Evolutionary conservation across 805 yeast genomes (phyloP).

Genomic region (Candida nonsorbophila): DNA sequence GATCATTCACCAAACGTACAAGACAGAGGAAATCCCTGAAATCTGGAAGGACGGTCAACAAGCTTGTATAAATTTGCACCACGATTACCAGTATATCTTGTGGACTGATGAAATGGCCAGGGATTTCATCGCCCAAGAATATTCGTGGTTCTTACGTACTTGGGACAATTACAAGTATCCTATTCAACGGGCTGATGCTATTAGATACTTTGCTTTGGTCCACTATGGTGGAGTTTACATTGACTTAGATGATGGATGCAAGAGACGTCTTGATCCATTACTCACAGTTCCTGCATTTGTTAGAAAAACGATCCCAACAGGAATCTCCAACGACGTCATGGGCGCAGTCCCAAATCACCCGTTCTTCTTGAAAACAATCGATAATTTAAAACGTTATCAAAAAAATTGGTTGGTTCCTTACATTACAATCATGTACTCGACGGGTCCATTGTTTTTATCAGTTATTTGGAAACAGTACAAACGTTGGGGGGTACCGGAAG

Average conservation of each 20-base stretch:
- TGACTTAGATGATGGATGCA: constrained; percentile 88
- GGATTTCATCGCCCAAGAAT: constrained; percentile 70
- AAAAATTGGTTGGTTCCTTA: constrained; percentile 80
- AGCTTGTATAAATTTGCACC: constrained; percentile 71
- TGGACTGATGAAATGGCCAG: constrained; percentile 89
- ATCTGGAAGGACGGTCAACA: constrained; percentile 76
- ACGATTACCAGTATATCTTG: constrained; percentile 79
- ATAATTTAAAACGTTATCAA: constrained; percentile 54
- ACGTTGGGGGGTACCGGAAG: constrained; percentile 68
- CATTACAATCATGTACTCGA: constrained; percentile 86
- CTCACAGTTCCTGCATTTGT: constrained; percentile 81
- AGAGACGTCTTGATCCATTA: constrained; percentile 71
- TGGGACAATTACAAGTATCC: constrained; percentile 77
- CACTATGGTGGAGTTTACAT: constrained; percentile 89
- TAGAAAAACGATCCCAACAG: constrained; percentile 83
- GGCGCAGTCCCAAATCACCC: constrained; percentile 86
- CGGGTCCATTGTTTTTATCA: constrained; percentile 85
- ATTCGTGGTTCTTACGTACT: constrained; percentile 80
- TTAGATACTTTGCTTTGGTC: constrained; percentile 75
- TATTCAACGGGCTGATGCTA: constrained; percentile 86
- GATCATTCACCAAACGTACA: constrained; percentile 91
- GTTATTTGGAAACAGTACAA: constrained; percentile 85
- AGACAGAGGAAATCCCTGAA: constrained; percentile 71
- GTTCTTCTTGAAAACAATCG: constrained; percentile 67
- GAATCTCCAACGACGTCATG: constrained; percentile 90